Conservation (phyloP, 2,329 filamentous ascomycete genomes). For the Neofusicoccum kwambonambiense region DNA sequence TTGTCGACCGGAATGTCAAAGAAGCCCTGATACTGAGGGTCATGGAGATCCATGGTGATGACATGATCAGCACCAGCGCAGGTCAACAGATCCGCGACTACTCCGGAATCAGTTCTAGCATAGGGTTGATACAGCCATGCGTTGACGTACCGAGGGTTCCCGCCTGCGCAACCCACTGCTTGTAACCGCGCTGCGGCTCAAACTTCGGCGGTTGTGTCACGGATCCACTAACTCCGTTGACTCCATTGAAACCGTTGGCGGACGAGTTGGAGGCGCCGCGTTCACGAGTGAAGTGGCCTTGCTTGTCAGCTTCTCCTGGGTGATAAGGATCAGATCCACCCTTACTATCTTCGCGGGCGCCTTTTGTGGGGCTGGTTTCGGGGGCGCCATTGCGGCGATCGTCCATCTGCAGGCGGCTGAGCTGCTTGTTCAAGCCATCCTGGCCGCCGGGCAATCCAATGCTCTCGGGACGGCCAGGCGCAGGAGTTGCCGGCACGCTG, state of each 20-base stretch:
- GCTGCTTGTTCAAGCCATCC: constrained; percentile 68
- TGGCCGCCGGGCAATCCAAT: constrained; percentile 65
- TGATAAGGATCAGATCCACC: constrained; percentile 20
- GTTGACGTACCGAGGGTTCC: constrained; percentile 66
- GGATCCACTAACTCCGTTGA: constrained; percentile 41
- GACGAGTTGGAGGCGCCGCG: constrained; percentile 25
- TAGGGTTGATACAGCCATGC: not conserved
- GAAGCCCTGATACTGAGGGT: constrained; percentile 97
- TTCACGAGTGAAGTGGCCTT: constrained; percentile 20
- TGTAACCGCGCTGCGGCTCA: constrained; percentile 87
- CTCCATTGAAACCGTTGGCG: constrained; percentile 62
- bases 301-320: constrained; percentile 30
- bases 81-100: constrained; percentile 82
- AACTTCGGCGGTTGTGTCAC: constrained; percentile 51
- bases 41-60: constrained; percentile 96
- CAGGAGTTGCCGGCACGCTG: constrained; percentile 83
- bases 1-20: constrained; percentile 99
- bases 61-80: constrained; percentile 95
- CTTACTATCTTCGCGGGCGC: constrained; percentile 11
- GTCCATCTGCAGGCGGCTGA: constrained; percentile 66
- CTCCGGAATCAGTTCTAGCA: not conserved
- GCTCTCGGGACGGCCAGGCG: constrained; percentile 67
- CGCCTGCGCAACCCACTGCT: constrained; percentile 97
- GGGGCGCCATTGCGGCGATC: constrained; percentile 50
- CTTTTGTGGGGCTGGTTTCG: constrained; percentile 11